Evolutionary conservation across 148 eudicot species (phyloP).

Genomic region (Persicaria maculosa): DNA sequence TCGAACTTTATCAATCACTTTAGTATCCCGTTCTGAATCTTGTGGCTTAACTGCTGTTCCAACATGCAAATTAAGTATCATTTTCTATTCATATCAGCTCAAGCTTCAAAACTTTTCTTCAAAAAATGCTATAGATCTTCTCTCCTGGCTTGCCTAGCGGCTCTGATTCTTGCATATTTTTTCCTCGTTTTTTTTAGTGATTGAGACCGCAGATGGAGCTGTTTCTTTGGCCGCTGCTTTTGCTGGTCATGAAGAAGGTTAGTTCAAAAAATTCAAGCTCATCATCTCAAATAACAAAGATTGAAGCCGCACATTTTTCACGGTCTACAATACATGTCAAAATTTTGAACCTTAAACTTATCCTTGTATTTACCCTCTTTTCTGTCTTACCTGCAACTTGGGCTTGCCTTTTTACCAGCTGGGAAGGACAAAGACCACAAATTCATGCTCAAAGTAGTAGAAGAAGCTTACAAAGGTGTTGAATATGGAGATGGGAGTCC

Average conservation of each 20-base stretch:
- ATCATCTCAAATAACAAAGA: not conserved
- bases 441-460: not conserved
- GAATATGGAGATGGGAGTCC: conserved; percentile 11
- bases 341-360: not conserved
- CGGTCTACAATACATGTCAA: not conserved
- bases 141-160: not conserved
- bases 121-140: not conserved
- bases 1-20: not conserved
- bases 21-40: not conserved
- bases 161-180: not conserved
- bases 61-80: not conserved
- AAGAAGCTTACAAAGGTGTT: conserved; percentile 13
- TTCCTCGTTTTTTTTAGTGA: not conserved
- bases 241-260: conserved; percentile 13
- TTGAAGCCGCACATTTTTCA: not conserved
- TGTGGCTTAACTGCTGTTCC: not conserved
- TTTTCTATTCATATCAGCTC: not conserved
- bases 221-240: not conserved
- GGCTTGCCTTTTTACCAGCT: conserved; percentile 3
- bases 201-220: conserved; percentile 2
- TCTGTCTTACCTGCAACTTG: conserved; percentile 1
- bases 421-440: conserved; percentile 10
- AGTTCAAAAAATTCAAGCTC: conserved; percentile 7
- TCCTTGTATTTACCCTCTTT: not conserved
- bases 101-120: not conserved